Evolutionary conservation across 495 filamentous ascomycete species (phyloP), one percentile per base, ranked within the genome.

Genomic region (Delitschia confertaspora): DNA sequence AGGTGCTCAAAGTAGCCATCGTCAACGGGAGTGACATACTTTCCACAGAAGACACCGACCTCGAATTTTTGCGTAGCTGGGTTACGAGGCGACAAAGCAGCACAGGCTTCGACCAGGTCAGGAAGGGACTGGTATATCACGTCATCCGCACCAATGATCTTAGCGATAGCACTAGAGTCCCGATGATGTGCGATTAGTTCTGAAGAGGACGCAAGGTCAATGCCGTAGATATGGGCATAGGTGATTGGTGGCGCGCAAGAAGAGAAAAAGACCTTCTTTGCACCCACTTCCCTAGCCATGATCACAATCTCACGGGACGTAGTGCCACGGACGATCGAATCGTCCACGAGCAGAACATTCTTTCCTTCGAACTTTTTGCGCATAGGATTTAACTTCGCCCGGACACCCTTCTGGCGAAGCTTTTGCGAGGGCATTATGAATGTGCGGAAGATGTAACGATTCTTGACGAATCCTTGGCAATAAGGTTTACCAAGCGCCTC

Each of bases 381-480:
- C 69, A 93, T 93, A 38, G 86, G 79, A 55, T 82, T 91, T 17
- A 93, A 71, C 65, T 86, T 86, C 27, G 81, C 66, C 0, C 82
- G 73, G 16, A 86, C 82, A 41, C 79, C 79, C 56, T 82, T 91
- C 55, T 94, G 80, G 4, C 91, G 73, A 17, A 80, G 76, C 55
- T 80, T 79, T 60, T 95, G 89, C 23, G 79, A 81, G 6, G 88
- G 87, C 81, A 94, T 88, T 60, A 95, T 95, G 62, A 95, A 95
- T 0, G 89, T 95, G 25, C 89, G 80, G 72, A 88, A 93, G 35
- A 96, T 84, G 62, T 95, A 96, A 36, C 89, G 78, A 64, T 95
- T 95, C 73, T 95, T 95, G 45, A 94, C 80, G 51, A 95, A 88
- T 8, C 75, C 85, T 53, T 86, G 85, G 45, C 75, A 83, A 60